Evolutionary conservation across 2,329 filamentous ascomycete genomes (phyloP).

Genomic region (Clarireedia monteithiana): DNA sequence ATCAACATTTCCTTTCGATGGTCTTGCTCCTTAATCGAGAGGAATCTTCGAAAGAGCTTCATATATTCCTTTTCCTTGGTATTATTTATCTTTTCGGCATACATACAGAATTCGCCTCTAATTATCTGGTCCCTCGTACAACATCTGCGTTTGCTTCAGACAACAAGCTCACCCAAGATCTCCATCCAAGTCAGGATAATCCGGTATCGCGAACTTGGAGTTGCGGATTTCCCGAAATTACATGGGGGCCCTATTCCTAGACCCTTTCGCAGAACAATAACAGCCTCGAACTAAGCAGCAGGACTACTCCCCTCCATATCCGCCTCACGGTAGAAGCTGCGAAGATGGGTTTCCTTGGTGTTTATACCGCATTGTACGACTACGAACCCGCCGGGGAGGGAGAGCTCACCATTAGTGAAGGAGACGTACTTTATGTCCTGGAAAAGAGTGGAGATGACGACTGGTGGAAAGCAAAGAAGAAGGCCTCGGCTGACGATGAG

Average conservation of each 20-base stretch:
- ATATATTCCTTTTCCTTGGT: constrained; percentile 1
- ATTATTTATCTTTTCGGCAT: not conserved
- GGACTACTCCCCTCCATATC: constrained; percentile 9
- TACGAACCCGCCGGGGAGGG: constrained; percentile 81
- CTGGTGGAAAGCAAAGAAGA: constrained; percentile 63
- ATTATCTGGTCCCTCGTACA: constrained; percentile 10
- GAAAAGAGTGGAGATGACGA: constrained; percentile 64
- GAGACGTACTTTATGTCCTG: constrained; percentile 78
- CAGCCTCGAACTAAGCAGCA: constrained; percentile 16
- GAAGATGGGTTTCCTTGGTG: constrained; percentile 81
- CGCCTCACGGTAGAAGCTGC: constrained; percentile 5
- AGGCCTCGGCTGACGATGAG: constrained; percentile 33
- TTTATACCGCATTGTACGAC: constrained; percentile 88
- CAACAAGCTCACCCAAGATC: not conserved
- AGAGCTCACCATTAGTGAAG: constrained; percentile 77
- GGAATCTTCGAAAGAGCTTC: constrained; percentile 3
- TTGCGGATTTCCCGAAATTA: constrained; percentile 16
- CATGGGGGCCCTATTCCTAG: constrained; percentile 21
- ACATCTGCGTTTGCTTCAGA: not conserved
- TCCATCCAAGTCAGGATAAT: not conserved
- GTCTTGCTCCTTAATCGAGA: not conserved
- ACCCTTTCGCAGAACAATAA: constrained; percentile 21
- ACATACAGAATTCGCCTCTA: not conserved
- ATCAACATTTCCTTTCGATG: not conserved
- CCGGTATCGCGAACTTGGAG: constrained; percentile 12